Percentiles rank a stretch among this genome's conserved stretches.
Conservation (phyloP, 1,139 yeast genomes). For the Pichia cactophila region DNA sequence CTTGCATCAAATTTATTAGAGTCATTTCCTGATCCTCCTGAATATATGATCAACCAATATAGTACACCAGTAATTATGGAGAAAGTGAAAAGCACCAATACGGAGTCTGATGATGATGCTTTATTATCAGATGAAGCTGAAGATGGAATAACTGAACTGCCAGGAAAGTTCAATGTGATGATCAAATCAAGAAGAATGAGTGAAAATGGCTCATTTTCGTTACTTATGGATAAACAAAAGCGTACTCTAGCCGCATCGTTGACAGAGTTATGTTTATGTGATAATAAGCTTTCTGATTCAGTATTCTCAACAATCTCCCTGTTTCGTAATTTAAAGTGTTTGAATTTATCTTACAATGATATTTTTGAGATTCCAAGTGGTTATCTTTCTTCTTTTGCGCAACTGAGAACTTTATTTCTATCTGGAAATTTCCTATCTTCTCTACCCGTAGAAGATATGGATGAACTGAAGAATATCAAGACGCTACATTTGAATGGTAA, state of each 20-base stretch:
- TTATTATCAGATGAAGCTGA: conserved; percentile 7
- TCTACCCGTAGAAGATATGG: conserved; percentile 81
- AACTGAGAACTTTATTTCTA: conserved; percentile 61
- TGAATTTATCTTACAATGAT: conserved; percentile 81
- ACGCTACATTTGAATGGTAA: conserved; percentile 73
- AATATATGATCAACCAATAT: conserved; percentile 7
- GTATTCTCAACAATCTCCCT: conserved; percentile 63
- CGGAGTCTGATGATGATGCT: background rate
- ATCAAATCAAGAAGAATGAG: conserved; percentile 19
- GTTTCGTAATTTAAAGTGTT: conserved; percentile 48
- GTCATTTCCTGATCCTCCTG: conserved; percentile 54
- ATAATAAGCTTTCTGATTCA: conserved; percentile 75
- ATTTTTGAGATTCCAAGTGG: conserved; percentile 75
- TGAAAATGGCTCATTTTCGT: conserved; percentile 14
- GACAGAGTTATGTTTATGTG: conserved; percentile 59
- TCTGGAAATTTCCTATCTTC: conserved; percentile 79
- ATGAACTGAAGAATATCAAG: conserved; percentile 47
- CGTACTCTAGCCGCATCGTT: conserved; percentile 44
- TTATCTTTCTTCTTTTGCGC: conserved; percentile 49
- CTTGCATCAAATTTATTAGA: conserved; percentile 73
- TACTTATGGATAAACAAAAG: conserved; percentile 8
- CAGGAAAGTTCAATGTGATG: background rate
- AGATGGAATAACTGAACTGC: conserved; percentile 6
- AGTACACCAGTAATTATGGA: background rate
- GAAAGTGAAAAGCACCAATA: conserved; percentile 1